phyloP scores from a whole-genome alignment of 139 green algal genomes.

The Astrephomene gubernaculifera region DNA sequence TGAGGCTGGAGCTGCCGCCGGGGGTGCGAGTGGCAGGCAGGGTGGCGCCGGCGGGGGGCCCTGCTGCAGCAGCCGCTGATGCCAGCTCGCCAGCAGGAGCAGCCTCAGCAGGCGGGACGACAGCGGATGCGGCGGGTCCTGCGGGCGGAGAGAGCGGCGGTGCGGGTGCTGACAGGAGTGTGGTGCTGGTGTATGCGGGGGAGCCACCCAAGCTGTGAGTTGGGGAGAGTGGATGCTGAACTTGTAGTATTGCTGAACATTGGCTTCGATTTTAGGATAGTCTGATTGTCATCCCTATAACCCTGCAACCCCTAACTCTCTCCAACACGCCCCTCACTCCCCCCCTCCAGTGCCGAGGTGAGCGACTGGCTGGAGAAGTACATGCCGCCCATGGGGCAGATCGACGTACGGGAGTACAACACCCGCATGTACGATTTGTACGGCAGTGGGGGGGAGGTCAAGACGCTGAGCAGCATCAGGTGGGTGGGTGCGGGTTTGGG shows the following conservation, averaged over 20 bases:
- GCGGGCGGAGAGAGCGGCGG: neutral
- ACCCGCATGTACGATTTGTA: constrained; percentile 9
- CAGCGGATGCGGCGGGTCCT: neutral
- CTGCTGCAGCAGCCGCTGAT: neutral
- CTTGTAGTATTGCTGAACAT: too few relatives aligned
- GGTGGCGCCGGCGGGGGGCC: neutral
- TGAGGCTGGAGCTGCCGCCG: constrained; percentile 13
- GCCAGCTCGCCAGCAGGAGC: neutral
- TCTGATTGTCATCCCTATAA: too few relatives aligned
- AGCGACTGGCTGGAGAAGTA: neutral
- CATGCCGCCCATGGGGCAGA: neutral
- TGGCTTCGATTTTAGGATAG: too few relatives aligned
- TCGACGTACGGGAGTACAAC: constrained; percentile 9
- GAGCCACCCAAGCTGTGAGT: neutral
- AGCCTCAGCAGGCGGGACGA: neutral
- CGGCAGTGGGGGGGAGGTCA: neutral
- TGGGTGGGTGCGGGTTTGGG: neutral
- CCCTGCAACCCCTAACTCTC: too few relatives aligned
- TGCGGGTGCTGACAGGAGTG: neutral
- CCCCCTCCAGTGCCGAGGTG: neutral
- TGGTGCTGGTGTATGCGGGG: constrained; percentile 11
- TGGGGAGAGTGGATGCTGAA: neutral
- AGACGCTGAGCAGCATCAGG: constrained; percentile 1
- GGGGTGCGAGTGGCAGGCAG: neutral
- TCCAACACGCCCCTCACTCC: too few relatives aligned